Conservation (phyloP, 148 eudicot genomes). For the Arbutus unedo region DNA sequence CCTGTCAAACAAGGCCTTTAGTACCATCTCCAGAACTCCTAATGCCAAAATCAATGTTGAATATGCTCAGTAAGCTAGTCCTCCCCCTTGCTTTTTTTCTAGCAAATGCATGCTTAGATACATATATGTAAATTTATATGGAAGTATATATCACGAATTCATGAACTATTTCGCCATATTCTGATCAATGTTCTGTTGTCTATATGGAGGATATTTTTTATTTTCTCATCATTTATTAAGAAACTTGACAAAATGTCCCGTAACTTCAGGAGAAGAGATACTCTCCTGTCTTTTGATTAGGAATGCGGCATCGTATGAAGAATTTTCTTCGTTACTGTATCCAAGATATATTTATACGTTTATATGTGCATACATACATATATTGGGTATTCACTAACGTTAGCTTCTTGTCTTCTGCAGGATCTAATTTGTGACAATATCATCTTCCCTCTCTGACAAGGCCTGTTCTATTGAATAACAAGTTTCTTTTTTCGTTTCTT, state of each 20-base stretch:
- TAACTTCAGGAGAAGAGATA: too few relatives aligned
- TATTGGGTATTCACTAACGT: neutral
- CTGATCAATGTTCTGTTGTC: too few relatives aligned
- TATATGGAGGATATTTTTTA: too few relatives aligned
- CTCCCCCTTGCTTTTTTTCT: neutral
- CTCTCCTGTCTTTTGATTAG: too few relatives aligned
- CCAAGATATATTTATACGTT: neutral
- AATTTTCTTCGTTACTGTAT: too few relatives aligned
- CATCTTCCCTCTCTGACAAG: neutral
- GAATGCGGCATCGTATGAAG: too few relatives aligned
- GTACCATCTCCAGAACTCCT: conserved; percentile 14
- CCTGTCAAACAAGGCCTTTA: conserved; percentile 18
- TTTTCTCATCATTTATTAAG: too few relatives aligned
- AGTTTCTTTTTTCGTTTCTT: too few relatives aligned
- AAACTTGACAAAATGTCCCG: too few relatives aligned
- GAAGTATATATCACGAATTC: too few relatives aligned
- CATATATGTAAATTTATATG: neutral
- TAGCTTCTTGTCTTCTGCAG: neutral
- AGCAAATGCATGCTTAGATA: neutral
- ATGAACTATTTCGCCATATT: too few relatives aligned
- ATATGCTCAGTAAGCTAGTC: conserved; percentile 18
- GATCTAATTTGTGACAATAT: neutral
- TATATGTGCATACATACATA: neutral
- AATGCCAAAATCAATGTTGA: conserved; percentile 24
- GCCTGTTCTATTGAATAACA: neutral